Conservation (phyloP, 2,329 filamentous ascomycete genomes). For the Aureobasidium zeae region DNA sequence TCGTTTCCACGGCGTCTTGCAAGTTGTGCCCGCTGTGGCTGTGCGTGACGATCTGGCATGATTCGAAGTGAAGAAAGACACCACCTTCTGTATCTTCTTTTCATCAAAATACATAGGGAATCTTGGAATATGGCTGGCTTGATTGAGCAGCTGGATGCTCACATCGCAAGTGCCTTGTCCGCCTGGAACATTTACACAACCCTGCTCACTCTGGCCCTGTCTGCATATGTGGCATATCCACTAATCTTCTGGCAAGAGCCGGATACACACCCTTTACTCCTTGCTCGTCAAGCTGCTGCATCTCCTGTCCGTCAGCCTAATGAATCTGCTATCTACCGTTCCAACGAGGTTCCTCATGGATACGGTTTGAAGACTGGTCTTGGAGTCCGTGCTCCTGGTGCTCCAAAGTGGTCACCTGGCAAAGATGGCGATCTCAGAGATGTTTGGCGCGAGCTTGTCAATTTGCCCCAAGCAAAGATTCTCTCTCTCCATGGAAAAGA, state of each 20-base stretch:
- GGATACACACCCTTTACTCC: conserved; percentile 83
- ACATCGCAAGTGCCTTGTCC: conserved; percentile 58
- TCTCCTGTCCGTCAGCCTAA: conserved; percentile 72
- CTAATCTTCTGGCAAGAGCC: conserved; percentile 66
- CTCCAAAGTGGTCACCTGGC: conserved; percentile 73
- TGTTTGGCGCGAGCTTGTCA: conserved; percentile 64
- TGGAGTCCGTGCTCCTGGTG: conserved; percentile 70
- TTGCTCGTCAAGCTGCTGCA: conserved; percentile 72
- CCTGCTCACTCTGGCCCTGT: conserved; percentile 55
- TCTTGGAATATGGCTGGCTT: conserved; percentile 33
- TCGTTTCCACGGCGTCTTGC: conserved; percentile 7
- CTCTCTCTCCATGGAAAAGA: conserved; percentile 71
- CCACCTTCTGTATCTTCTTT: not conserved
- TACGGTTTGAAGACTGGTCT: conserved; percentile 69
- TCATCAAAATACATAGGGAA: too few species aligned
- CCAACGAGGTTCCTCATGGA: conserved; percentile 75
- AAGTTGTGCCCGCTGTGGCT: conserved; percentile 1
- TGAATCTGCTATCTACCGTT: conserved; percentile 78
- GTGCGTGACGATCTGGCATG: not conserved
- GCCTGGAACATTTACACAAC: conserved; percentile 81
- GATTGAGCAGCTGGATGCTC: conserved; percentile 61
- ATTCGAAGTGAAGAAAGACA: too few species aligned
- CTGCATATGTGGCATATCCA: conserved; percentile 60
- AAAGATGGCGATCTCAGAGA: conserved; percentile 85
- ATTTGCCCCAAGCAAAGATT: conserved; percentile 55